Evolutionary conservation across 805 yeast species (phyloP).

Genomic region (Priceomyces fermenticarens): DNA sequence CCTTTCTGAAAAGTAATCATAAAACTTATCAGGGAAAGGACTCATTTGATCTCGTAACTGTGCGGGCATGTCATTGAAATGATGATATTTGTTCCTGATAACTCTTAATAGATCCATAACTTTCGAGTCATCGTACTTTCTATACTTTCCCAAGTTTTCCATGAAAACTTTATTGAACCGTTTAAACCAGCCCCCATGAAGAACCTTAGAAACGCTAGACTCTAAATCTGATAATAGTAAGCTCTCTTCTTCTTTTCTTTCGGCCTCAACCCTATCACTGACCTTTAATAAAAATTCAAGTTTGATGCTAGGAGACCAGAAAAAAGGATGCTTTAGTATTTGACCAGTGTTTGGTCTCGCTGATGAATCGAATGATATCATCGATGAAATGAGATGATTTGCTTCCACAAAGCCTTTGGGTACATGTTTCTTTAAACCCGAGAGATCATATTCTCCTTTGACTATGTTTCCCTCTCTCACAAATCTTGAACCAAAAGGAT

Average conservation of each 20-base stretch:
- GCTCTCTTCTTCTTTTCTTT: slow-evolving; percentile 76
- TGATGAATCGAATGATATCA: slow-evolving; percentile 69
- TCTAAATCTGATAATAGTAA: slow-evolving; percentile 57
- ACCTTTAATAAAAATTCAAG: slow-evolving; percentile 82
- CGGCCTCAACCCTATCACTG: slow-evolving; percentile 88
- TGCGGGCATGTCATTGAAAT: slow-evolving; percentile 82
- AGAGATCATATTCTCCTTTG: slow-evolving; percentile 55
- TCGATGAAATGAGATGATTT: slow-evolving; percentile 61
- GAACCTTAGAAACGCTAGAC: slow-evolving; percentile 43
- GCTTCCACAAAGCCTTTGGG: slow-evolving; percentile 58
- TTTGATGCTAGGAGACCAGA: slow-evolving; percentile 75
- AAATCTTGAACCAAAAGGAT: slow-evolving; percentile 94
- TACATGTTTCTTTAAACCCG: slow-evolving; percentile 41
- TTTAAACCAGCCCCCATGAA: slow-evolving; percentile 71
- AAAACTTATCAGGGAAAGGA: slow-evolving; percentile 82
- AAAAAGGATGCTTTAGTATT: slow-evolving; percentile 81
- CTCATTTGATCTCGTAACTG: slow-evolving; percentile 64
- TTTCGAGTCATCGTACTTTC: slow-evolving; percentile 78
- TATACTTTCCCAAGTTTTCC: slow-evolving; percentile 83
- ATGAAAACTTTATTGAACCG: slow-evolving; percentile 70
- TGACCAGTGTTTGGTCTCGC: slow-evolving; percentile 66
- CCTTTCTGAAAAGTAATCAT: slow-evolving; percentile 64
- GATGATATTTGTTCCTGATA: slow-evolving; percentile 90
- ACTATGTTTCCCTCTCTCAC: slow-evolving; percentile 86
- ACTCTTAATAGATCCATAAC: slow-evolving; percentile 87